A percentile compares a stretch with the other conserved stretches of the same genome.
Conservation (phyloP, 2,329 filamentous ascomycete genomes). For the Akanthomyces uredinophilus region DNA sequence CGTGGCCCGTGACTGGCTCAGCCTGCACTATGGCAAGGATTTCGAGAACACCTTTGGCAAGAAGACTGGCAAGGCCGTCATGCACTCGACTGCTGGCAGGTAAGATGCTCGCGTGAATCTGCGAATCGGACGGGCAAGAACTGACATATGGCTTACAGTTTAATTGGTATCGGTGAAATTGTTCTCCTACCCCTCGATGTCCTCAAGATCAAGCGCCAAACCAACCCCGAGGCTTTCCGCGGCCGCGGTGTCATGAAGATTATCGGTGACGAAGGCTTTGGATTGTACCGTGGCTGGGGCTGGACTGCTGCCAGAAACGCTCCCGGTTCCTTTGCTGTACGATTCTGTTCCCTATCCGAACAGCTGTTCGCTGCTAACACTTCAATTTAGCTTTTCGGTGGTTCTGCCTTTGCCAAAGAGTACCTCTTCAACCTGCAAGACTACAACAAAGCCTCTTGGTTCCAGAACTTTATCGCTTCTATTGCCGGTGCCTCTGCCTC, state of each 20-base stretch:
- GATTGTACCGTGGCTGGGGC: conserved; percentile 90
- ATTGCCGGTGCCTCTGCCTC: conserved; percentile 92
- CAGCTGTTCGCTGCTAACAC: conserved; percentile 18
- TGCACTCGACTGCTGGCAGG: conserved; percentile 95
- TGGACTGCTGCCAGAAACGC: conserved; percentile 98
- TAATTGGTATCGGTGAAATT: conserved; percentile 97
- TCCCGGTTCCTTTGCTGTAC: conserved; percentile 89
- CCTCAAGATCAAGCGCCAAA: conserved; percentile 99
- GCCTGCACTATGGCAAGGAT: conserved; percentile 68
- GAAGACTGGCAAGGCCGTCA: conserved; percentile 95
- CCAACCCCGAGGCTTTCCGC: conserved; percentile 96
- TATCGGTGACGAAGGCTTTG: conserved; percentile 88
- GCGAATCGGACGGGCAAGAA: background rate
- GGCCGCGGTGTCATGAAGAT: conserved; percentile 88
- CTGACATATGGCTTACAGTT: conserved; percentile 41
- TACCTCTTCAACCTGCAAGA: conserved; percentile 85
- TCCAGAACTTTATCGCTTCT: conserved; percentile 95
- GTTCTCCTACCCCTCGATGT: conserved; percentile 92
- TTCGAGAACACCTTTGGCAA: conserved; percentile 92
- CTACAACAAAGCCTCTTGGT: conserved; percentile 93
- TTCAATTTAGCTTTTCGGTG: conserved; percentile 76
- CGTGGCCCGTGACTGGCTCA: conserved; percentile 85
- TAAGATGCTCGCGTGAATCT: conserved; percentile 32
- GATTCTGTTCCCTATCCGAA: conserved; percentile 25
- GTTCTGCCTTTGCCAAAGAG: conserved; percentile 95